A percentile compares a stretch with the other conserved stretches of the same genome.
Evolutionary conservation across 2,329 filamentous ascomycete species (phyloP).

Genomic region (Byssothecium circinans): DNA sequence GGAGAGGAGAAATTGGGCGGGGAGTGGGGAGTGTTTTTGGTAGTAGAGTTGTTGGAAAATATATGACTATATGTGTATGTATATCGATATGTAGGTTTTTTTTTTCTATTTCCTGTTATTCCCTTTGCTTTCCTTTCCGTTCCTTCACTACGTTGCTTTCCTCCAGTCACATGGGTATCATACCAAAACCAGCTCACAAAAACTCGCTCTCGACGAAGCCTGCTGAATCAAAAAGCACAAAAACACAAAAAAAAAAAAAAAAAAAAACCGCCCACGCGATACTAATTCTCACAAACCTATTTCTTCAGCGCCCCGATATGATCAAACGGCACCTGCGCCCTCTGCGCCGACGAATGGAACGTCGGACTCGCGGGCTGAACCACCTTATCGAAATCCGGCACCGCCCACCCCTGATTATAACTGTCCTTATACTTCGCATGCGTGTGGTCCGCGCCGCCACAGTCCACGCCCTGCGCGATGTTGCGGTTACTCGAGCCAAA

Average conservation of each 20-base stretch:
- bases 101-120: no score
- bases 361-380: not conserved
- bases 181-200: no score
- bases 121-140: no score
- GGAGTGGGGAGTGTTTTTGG: no score
- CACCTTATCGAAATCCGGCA: conserved; percentile 17
- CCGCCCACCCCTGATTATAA: conserved; percentile 18
- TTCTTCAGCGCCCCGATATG: conserved; percentile 17
- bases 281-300: not conserved
- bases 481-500: conserved; percentile 1
- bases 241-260: not conserved
- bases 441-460: conserved; percentile 1
- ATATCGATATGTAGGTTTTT: no score
- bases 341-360: conserved; percentile 11
- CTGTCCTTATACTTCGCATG: conserved; percentile 14
- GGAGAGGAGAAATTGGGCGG: no score
- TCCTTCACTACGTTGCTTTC: no score
- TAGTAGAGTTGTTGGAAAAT: no score
- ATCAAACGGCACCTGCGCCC: conserved; percentile 21
- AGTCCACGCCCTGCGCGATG: not conserved
- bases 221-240: not conserved
- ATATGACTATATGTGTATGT: no score
- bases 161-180: not conserved
- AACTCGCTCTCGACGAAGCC: no score
- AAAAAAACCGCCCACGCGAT: no score